phyloP scores from a whole-genome alignment of 1,139 yeast genomes.

The Lodderomyces parapsilosis region DNA sequence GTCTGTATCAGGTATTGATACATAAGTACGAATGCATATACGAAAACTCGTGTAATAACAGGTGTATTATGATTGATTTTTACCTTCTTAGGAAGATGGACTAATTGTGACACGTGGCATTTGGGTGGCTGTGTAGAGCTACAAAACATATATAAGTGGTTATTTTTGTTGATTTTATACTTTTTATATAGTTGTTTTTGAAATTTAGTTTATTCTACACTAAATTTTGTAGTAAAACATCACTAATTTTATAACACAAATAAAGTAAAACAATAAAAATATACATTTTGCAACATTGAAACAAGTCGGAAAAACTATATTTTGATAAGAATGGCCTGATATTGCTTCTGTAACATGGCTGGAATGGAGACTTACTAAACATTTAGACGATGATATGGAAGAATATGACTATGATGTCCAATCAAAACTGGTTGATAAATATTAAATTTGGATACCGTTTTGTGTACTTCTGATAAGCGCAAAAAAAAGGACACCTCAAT shows the following conservation, averaged over 20 bases:
- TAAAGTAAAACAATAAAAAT: neutral
- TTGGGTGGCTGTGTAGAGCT: neutral
- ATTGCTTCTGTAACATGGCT: neutral
- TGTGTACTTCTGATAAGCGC: neutral
- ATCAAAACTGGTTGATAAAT: neutral
- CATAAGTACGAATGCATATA: no score
- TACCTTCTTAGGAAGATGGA: neutral
- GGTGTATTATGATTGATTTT: neutral
- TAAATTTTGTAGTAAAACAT: no score
- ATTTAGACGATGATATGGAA: neutral
- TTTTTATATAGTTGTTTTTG: neutral
- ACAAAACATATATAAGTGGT: neutral
- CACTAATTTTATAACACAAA: no score
- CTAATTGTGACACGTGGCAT: neutral
- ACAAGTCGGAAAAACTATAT: neutral
- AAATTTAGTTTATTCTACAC: neutral
- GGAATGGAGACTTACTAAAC: neutral
- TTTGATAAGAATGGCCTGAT: neutral
- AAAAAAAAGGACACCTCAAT: neutral
- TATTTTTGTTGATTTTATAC: neutral
- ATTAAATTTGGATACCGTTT: neutral
- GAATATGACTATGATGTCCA: neutral
- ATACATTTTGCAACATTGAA: no score
- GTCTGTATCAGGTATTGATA: no score
- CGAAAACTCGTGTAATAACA: no score